Evolutionary conservation across 306 rosid species (phyloP), one percentile per base, ranked within the genome.

Genomic region (Boehmeria nivea): DNA sequence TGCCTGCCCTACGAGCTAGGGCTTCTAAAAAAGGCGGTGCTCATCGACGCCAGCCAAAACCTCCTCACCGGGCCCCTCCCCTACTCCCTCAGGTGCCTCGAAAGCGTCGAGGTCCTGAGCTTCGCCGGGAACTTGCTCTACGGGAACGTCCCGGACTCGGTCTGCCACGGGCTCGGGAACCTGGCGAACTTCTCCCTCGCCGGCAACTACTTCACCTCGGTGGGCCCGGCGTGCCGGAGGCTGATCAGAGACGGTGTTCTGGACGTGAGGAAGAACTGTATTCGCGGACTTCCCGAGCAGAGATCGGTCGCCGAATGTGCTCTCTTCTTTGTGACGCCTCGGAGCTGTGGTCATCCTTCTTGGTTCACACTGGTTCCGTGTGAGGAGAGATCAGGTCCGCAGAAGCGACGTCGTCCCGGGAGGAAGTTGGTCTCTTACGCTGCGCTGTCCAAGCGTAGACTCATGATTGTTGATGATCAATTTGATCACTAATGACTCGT

Each of bases 1-100:
- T 78, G 80, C 59, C 10, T 78, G 19, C 83, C 83, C 12, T 69
- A 62, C 28, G 83, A 78, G 39, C 27, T 78, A 39, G 83, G 83
- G n/a, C 59, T 70, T 10, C 48, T 78, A 8, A 43, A 14, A 43
- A 34, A 28, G 1, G 74, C 80, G 44, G 65, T 59, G 8, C 55
- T 74, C 8, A 61, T 78, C 37, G 80, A 70, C 12, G 83, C 80
- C 0, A 76, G 53, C 10, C 52, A 78, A 42, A 78, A 78, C 66
- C 37, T 6, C 5, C 40, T 78, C 59, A 67, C 80, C 2, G 83
- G 83, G 2, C 72, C 79, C 0, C 49, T 78, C 44, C 83, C 80
- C 1, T 62, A 49, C n/a, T 78, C 83, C 1, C 45, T 78, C 39
- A 68, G 72, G 19, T 78, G 83, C 50, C 34, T 78, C 50, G 62